A percentile compares a stretch with the other conserved stretches of the same genome.
phyloP scores from a whole-genome alignment of 306 rosid species.

The Betula pendula region DNA sequence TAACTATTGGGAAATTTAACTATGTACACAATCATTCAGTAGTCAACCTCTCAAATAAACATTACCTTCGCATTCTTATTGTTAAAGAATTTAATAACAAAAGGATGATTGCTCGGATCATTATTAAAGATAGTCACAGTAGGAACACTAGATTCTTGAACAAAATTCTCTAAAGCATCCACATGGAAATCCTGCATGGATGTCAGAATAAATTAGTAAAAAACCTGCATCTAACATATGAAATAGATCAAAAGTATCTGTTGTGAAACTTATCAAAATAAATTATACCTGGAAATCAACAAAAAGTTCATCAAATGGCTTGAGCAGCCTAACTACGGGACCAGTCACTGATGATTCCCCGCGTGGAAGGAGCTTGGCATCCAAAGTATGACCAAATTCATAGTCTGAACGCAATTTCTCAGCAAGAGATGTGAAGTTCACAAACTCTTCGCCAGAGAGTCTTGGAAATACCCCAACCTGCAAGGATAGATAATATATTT shows the following conservation, averaged over 20 bases:
- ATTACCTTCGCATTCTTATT: conserved; percentile 63
- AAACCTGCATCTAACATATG: background rate
- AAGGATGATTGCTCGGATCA: conserved; percentile 70
- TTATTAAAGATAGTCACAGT: conserved; percentile 62
- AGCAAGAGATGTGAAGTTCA: conserved; percentile 56
- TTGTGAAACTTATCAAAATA: conserved; percentile 4
- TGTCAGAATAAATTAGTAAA: background rate
- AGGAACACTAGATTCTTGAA: conserved; percentile 66
- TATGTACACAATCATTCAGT: background rate
- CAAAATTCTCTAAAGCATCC: conserved; percentile 70
- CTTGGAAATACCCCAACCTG: conserved; percentile 83
- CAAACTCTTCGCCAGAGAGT: conserved; percentile 81
- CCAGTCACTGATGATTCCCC: conserved; percentile 83
- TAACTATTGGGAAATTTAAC: background rate
- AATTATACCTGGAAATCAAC: conserved; percentile 71
- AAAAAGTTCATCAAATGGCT: conserved; percentile 91
- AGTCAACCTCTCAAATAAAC: background rate
- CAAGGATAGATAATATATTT: conserved; percentile 19
- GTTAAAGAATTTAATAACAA: conserved; percentile 66
- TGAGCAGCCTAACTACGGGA: conserved; percentile 73
- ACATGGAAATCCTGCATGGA: conserved; percentile 65
- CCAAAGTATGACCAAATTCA: conserved; percentile 77
- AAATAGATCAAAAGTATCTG: background rate
- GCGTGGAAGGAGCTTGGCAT: conserved; percentile 84
- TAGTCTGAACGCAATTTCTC: conserved; percentile 85